Evolutionary conservation across 2,329 filamentous ascomycete species (phyloP).

Genomic region (Exophiala aquamarina): DNA sequence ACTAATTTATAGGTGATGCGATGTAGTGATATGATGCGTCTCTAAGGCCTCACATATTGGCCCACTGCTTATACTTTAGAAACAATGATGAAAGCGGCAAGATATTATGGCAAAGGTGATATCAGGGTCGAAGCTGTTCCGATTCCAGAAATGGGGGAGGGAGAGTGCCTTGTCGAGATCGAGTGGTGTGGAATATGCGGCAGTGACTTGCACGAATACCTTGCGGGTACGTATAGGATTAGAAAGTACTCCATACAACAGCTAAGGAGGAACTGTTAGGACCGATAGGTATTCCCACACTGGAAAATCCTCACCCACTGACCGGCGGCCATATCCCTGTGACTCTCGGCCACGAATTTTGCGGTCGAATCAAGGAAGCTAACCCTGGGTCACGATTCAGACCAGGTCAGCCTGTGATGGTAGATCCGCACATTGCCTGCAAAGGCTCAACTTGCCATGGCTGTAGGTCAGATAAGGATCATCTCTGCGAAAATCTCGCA

Average conservation of each 20-base stretch:
- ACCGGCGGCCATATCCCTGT: constrained; percentile 51
- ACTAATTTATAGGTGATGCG: too few relatives aligned
- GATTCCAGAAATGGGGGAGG: constrained; percentile 36
- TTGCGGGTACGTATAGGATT: constrained; percentile 38
- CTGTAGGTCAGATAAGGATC: constrained; percentile 23
- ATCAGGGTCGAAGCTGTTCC: constrained; percentile 42
- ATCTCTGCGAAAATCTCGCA: constrained; percentile 14
- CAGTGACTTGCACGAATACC: constrained; percentile 44
- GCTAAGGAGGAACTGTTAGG: constrained; percentile 28
- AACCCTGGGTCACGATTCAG: constrained; percentile 12
- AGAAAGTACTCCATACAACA: background rate
- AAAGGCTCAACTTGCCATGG: constrained; percentile 9
- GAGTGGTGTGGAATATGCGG: constrained; percentile 31
- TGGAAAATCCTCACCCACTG: constrained; percentile 49
- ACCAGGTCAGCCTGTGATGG: constrained; percentile 19
- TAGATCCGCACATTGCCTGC: constrained; percentile 16
- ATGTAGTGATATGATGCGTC: too few relatives aligned
- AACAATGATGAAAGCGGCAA: constrained; percentile 41
- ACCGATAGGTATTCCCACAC: constrained; percentile 44
- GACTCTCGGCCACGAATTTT: constrained; percentile 55
- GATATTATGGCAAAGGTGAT: constrained; percentile 44
- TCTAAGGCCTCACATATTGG: too few relatives aligned
- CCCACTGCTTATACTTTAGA: too few relatives aligned
- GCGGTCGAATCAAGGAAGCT: constrained; percentile 41
- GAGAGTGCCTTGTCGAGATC: constrained; percentile 37